phyloP scores from a whole-genome alignment of 202 grass and related monocot genomes.

The Zizania palustris region DNA sequence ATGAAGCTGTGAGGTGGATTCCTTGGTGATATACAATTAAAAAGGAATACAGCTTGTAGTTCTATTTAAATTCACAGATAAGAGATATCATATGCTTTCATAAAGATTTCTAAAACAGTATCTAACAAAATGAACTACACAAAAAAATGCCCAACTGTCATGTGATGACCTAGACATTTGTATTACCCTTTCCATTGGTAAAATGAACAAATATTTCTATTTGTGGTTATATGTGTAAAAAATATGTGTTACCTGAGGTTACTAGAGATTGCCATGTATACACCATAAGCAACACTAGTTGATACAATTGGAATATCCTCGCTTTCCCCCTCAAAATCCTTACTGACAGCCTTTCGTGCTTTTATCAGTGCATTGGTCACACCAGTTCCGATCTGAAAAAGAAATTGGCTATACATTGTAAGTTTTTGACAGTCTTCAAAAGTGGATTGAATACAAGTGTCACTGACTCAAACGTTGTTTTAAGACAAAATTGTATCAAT shows the following conservation, averaged over 20 bases:
- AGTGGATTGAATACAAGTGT: background rate
- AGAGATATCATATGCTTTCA: no score
- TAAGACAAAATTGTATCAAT: slow-evolving; percentile 15
- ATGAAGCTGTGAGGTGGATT: background rate
- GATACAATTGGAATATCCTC: slow-evolving; percentile 74
- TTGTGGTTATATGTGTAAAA: background rate
- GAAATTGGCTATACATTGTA: slow-evolving; percentile 26
- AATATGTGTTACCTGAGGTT: slow-evolving; percentile 74
- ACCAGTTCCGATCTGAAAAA: slow-evolving; percentile 76
- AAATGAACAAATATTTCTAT: background rate
- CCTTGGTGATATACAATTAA: no score
- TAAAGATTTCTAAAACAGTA: no score
- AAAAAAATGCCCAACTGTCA: no score
- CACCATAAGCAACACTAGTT: slow-evolving; percentile 88
- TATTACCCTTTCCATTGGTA: background rate
- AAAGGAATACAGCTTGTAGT: no score
- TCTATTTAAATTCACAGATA: no score
- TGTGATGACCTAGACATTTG: background rate
- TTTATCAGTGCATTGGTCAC: slow-evolving; percentile 90
- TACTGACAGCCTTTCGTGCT: slow-evolving; percentile 63
- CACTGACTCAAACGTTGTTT: slow-evolving; percentile 11
- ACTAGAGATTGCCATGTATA: slow-evolving; percentile 98
- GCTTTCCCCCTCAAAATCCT: slow-evolving; percentile 70
- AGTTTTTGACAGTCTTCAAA: slow-evolving; percentile 37
- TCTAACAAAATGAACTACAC: no score